A percentile compares a stretch with the other conserved stretches of the same genome.
phyloP scores from a whole-genome alignment of 2,329 filamentous ascomycete species.

The Metarhizium robertsii region DNA sequence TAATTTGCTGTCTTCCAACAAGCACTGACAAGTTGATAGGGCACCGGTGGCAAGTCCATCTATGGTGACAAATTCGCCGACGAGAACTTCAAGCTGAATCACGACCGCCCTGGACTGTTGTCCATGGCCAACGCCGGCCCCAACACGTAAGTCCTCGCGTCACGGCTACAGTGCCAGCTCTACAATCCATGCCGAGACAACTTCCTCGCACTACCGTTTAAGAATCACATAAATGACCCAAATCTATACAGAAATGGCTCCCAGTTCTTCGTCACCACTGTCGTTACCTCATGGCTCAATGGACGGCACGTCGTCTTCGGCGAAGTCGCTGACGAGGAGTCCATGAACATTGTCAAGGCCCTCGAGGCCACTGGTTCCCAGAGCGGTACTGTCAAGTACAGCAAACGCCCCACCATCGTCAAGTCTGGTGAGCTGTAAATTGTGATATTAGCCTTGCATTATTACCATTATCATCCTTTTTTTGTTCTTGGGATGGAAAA shows the following conservation, averaged over 20 bases:
- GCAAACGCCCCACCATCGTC: conserved; percentile 49
- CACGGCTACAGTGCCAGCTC: background rate
- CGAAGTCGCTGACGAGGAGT: conserved; percentile 48
- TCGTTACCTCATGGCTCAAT: conserved; percentile 78
- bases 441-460: conserved; percentile 12
- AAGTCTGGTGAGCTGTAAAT: conserved; percentile 40
- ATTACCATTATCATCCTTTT: background rate
- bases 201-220: background rate
- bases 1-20: background rate
- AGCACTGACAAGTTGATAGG: no score
- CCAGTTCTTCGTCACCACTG: conserved; percentile 96
- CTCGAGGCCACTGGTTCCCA: conserved; percentile 51
- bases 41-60: conserved; percentile 77
- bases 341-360: conserved; percentile 46
- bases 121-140: conserved; percentile 95
- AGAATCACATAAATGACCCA: background rate
- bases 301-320: conserved; percentile 81
- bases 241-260: conserved; percentile 68
- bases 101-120: conserved; percentile 67
- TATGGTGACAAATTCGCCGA: conserved; percentile 91
- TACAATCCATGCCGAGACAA: background rate
- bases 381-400: conserved; percentile 46
- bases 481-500: background rate
- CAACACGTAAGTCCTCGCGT: conserved; percentile 60
- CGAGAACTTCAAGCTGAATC: conserved; percentile 78